Percentiles rank a stretch among this genome's conserved stretches.
Conservation (phyloP, 371 early-diverging fungal genomes). For the Chytridiales sp. region DNA sequence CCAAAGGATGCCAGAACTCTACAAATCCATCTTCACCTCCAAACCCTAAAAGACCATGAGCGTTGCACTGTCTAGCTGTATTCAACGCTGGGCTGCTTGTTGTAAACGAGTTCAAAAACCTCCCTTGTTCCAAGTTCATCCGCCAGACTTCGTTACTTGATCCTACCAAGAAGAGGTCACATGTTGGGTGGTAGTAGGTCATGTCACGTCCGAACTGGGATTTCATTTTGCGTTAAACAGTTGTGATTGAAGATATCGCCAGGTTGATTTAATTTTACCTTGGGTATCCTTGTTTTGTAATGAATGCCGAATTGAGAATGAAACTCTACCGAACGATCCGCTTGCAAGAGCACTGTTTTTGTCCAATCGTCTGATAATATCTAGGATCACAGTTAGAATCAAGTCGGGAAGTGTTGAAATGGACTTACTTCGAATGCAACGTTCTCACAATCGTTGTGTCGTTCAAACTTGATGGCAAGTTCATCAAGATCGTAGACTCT, state of each 20-base stretch:
- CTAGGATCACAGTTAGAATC: too few relatives aligned
- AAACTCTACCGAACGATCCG: conserved; percentile 94
- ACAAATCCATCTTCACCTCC: conserved; percentile 86
- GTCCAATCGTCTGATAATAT: conserved; percentile 97
- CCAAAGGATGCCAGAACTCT: conserved; percentile 94
- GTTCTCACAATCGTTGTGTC: conserved; percentile 95
- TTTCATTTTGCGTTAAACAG: background rate
- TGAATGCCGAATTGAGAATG: conserved; percentile 96
- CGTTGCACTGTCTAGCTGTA: conserved; percentile 72
- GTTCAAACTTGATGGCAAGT: conserved; percentile 96
- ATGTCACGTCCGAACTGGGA: conserved; percentile 84
- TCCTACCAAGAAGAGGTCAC: conserved; percentile 87
- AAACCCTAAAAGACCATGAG: conserved; percentile 88
- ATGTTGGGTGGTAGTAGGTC: conserved; percentile 87
- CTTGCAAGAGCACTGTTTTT: conserved; percentile 90
- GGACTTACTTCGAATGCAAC: conserved; percentile 61
- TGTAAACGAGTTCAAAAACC: conserved; percentile 82
- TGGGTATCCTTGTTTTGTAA: conserved; percentile 93
- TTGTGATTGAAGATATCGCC: background rate
- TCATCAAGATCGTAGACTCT: conserved; percentile 92
- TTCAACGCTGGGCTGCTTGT: conserved; percentile 83
- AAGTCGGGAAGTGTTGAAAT: too few relatives aligned
- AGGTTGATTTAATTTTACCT: conserved; percentile 41
- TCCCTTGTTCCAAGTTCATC: conserved; percentile 93
- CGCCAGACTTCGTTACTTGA: conserved; percentile 85